Evolutionary conservation across 306 rosid species (phyloP), one percentile per base, ranked within the genome.

Genomic region (Fragaria nilgerrensis): DNA sequence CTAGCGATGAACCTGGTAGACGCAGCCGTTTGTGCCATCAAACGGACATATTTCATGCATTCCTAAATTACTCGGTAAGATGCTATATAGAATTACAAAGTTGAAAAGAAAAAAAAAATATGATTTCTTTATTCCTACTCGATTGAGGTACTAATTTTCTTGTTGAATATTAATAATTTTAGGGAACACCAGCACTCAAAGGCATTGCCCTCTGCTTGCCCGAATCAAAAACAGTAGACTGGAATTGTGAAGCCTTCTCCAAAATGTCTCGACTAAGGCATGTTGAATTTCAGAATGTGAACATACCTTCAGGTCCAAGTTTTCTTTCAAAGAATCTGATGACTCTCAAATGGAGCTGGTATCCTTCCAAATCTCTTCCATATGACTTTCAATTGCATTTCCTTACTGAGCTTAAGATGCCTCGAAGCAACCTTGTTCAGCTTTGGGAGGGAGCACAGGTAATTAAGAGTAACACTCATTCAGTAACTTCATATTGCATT

Each of bases 381-480:
- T 0, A 15, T 1, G 29, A 67, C 29, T 70, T 68, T 9, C 43
- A 19, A 52, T 73, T 48, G 7, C 3, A 14, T 64, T 32, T 25
- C 3, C 80, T 81, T 50, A 27, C 44, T 39, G 14, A 19, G n/a
- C 62, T 81, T 50, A 7, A 9, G 13, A 76, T 81, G 77, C 0
- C 3, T 9, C 0, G 4, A 1, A 81, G 74, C 74, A 76, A 76
- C 13, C 11, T 76, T 6, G 68, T 62, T 15, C 73, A 16, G 39
- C 70, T 81, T 52, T 81, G 74, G 80, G 37, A 37, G 2, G 70
- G 20, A 62, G 61, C 14, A 63, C 16, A 25, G 80, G 80, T 76
- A 63, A 39, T 45, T 45, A 43, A 43, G 47, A 43, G 47, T 0
- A 43, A 43, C 47, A 9, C 47, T 43, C 9, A 43, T 43, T 43